phyloP scores from a whole-genome alignment of 2,329 filamentous ascomycete genomes.

The Penicillium corylophilum region DNA sequence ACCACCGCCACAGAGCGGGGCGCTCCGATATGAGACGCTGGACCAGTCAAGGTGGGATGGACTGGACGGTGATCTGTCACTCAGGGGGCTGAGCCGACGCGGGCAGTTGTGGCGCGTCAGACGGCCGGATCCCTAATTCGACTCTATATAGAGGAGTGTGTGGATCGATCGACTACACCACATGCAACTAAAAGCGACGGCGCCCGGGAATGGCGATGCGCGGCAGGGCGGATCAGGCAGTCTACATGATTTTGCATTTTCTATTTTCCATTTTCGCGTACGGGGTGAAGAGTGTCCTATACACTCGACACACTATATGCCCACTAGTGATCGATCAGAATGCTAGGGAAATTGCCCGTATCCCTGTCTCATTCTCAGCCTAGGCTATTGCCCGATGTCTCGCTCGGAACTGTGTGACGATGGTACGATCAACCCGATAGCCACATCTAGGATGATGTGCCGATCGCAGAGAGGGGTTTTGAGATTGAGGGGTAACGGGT shows the following conservation, averaged over 20 bases:
- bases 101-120: neutral
- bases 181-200: slow-evolving; percentile 12
- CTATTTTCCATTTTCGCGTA: neutral
- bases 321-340: neutral
- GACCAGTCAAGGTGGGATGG: slow-evolving; percentile 1
- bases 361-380: slow-evolving; percentile 25
- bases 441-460: slow-evolving; percentile 11
- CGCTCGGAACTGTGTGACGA: slow-evolving; percentile 19
- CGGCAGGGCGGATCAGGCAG: slow-evolving; percentile 6
- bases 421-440: slow-evolving; percentile 2
- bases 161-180: slow-evolving; percentile 16
- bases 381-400: slow-evolving; percentile 8
- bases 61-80: slow-evolving; percentile 11
- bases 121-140: neutral
- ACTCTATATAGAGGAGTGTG: neutral
- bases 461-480: slow-evolving; percentile 16
- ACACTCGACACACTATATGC: neutral
- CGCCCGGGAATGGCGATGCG: slow-evolving; percentile 13
- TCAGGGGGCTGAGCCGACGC: slow-evolving; percentile 9
- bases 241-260: neutral
- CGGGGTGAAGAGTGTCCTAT: neutral
- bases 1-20: slow-evolving; percentile 25
- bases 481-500: slow-evolving; percentile 10
- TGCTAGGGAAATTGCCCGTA: slow-evolving; percentile 1
- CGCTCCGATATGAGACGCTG: neutral